A percentile compares a stretch with the other conserved stretches of the same genome.
Evolutionary conservation across 768 basidiomycete genomes (phyloP).

Genomic region (Leccinum barrowsii): DNA sequence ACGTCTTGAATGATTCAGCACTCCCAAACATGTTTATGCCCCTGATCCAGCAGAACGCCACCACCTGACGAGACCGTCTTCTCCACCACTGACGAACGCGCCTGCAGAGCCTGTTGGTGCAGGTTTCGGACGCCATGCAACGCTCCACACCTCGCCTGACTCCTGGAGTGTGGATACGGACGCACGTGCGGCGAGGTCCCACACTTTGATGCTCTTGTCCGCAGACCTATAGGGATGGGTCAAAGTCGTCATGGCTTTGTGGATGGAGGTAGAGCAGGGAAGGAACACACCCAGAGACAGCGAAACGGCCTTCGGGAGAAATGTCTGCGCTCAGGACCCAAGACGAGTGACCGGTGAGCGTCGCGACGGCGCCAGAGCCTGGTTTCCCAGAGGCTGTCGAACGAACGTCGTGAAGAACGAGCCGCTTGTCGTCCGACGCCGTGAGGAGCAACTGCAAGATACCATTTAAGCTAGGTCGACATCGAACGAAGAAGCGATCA

Average conservation of each 20-base stretch:
- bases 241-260: neutral
- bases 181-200: constrained; percentile 75
- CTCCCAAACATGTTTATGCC: constrained; percentile 1
- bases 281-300: constrained; percentile 67
- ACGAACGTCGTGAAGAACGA: constrained; percentile 88
- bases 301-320: constrained; percentile 73
- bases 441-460: constrained; percentile 69
- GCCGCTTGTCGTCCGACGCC: constrained; percentile 89
- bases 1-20: no score
- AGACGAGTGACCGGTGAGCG: constrained; percentile 83
- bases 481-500: neutral
- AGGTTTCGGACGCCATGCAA: constrained; percentile 72
- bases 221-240: constrained; percentile 52
- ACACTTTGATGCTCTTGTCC: constrained; percentile 82
- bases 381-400: constrained; percentile 52
- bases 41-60: constrained; percentile 68
- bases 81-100: constrained; percentile 68
- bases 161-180: constrained; percentile 78
- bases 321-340: constrained; percentile 87
- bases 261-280: neutral
- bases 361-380: constrained; percentile 77
- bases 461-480: neutral
- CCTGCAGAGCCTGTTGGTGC: constrained; percentile 53
- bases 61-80: constrained; percentile 73
- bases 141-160: constrained; percentile 79